Conservation (phyloP, 1,284 basidiomycete species). For the Ustilago curta region DNA sequence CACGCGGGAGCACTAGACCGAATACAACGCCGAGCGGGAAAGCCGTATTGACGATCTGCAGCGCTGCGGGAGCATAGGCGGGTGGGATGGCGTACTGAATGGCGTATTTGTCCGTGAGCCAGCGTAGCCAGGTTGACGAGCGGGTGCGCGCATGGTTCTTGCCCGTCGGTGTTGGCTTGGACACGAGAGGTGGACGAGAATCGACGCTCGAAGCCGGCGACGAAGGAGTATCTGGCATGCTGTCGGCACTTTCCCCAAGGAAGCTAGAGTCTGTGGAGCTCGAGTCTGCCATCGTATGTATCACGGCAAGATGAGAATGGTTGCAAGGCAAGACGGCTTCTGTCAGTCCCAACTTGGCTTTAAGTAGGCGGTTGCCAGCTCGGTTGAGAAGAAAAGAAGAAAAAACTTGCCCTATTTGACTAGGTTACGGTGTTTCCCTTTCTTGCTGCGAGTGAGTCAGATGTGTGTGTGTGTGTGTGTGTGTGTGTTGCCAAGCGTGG, state of each 20-base stretch:
- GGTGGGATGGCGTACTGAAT: constrained; percentile 49
- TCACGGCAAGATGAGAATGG: too few species aligned
- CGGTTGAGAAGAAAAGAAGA: too few species aligned
- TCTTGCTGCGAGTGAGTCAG: too few species aligned
- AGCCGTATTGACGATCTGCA: constrained; percentile 46
- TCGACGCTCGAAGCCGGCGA: constrained; percentile 20
- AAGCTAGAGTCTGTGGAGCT: not conserved
- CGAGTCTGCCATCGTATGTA: constrained; percentile 8
- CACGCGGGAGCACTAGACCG: constrained; percentile 21
- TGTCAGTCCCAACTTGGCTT: not conserved
- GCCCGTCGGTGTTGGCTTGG: constrained; percentile 1
- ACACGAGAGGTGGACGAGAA: not conserved
- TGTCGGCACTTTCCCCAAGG: not conserved
- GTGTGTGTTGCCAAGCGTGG: too few species aligned
- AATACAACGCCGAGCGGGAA: constrained; percentile 54
- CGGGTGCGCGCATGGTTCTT: constrained; percentile 6
- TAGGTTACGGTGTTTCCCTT: too few species aligned
- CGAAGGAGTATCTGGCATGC: not conserved
- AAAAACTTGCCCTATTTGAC: too few species aligned
- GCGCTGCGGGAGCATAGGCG: constrained; percentile 44
- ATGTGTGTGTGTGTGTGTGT: too few species aligned
- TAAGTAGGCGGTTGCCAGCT: not conserved
- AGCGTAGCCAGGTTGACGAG: constrained; percentile 9
- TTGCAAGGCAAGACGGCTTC: too few species aligned
- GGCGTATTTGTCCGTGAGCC: constrained; percentile 35